phyloP scores from a whole-genome alignment of 139 green algal genomes.

The Picochlorum sp. region DNA sequence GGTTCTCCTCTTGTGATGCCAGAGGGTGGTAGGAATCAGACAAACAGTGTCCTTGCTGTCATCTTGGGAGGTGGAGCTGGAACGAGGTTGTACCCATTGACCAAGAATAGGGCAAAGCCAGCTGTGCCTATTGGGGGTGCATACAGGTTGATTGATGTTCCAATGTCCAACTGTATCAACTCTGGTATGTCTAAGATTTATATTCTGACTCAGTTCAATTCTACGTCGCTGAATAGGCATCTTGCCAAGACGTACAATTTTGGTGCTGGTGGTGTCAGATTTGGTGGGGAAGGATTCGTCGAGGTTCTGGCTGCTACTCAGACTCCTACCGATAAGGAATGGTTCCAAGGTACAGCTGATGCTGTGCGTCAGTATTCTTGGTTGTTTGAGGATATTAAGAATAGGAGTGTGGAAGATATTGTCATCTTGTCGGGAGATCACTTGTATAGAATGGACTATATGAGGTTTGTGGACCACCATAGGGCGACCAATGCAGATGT shows the following conservation, averaged over 20 bases:
- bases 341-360: slow-evolving; percentile 93
- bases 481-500: slow-evolving; percentile 84
- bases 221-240: slow-evolving; percentile 95
- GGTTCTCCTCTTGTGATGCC: slow-evolving; percentile 3
- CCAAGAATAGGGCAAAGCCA: slow-evolving; percentile 85
- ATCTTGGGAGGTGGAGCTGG: slow-evolving; percentile 88
- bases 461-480: slow-evolving; percentile 94
- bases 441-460: slow-evolving; percentile 43
- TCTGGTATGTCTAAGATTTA: slow-evolving; percentile 96
- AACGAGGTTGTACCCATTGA: slow-evolving; percentile 85
- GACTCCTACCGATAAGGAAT: slow-evolving; percentile 68
- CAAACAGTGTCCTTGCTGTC: slow-evolving; percentile 55
- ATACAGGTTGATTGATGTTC: slow-evolving; percentile 98
- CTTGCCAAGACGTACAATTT: slow-evolving; percentile 95
- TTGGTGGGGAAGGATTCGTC: slow-evolving; percentile 85
- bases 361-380: slow-evolving; percentile 95
- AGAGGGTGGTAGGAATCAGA: slow-evolving; percentile 14
- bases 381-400: slow-evolving; percentile 89
- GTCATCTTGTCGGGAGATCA: slow-evolving; percentile 94
- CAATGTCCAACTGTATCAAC: slow-evolving; percentile 99
- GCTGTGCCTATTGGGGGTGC: slow-evolving; percentile 96
- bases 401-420: slow-evolving; percentile 87
- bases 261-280: slow-evolving; percentile 64
- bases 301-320: slow-evolving; percentile 91
- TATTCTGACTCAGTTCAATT: slow-evolving; percentile 97